These are phyloP conservation scores for Populus hybrid DNA, from an alignment of 441 rosid species.

Conservation along the genomic window DNA sequence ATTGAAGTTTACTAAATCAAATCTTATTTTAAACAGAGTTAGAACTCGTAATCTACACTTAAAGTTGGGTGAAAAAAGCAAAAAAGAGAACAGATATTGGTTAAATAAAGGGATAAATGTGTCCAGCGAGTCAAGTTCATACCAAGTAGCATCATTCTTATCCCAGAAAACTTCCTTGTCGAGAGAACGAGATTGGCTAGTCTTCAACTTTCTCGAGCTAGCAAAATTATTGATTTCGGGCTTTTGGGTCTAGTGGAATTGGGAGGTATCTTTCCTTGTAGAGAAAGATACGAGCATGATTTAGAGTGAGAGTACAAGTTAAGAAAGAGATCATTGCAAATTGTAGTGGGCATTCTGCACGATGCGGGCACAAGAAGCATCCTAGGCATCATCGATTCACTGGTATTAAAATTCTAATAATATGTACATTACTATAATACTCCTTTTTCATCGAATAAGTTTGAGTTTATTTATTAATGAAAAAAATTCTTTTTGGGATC, in stretches of 20 bases:
- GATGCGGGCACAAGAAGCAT: slow-evolving; percentile 41
- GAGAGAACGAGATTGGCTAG: not conserved
- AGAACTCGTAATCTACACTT: not conserved
- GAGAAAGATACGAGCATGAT: not conserved
- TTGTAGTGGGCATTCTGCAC: slow-evolving; percentile 14
- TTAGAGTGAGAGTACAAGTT: not conserved
- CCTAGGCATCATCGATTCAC: slow-evolving; percentile 4
- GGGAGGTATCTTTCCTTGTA: not conserved
- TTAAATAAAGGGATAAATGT: no score
- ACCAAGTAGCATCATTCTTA: not conserved
- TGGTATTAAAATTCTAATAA: not conserved
- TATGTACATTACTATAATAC: no score
- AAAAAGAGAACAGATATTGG: not conserved
- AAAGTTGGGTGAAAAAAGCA: not conserved
- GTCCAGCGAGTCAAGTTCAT: not conserved
- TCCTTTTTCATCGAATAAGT: not conserved
- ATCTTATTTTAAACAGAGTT: not conserved
- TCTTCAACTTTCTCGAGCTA: not conserved
- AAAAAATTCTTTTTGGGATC: not conserved
- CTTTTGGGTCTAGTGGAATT: no score
- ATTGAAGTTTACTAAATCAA: no score
- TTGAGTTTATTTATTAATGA: no score
- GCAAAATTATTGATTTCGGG: not conserved
- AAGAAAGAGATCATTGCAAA: not conserved
- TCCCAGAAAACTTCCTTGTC: not conserved